These are phyloP conservation scores for Hygrophoropsis aurantiaca DNA, from an alignment of 768 basidiomycete species.

Conservation along the genomic window DNA sequence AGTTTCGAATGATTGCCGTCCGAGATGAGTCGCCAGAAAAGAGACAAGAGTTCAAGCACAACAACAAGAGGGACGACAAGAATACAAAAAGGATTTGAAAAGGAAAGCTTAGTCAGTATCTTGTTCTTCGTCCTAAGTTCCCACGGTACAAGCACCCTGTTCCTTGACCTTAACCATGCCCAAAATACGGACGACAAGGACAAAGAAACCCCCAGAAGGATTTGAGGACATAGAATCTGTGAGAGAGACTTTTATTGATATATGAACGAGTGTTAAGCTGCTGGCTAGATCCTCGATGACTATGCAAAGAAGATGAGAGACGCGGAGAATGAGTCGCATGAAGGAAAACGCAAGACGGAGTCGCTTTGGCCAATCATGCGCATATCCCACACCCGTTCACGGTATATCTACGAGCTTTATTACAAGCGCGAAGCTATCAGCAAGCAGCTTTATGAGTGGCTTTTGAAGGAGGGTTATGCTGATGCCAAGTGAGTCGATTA, in stretches of 20 bases:
- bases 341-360: conserved; percentile 94
- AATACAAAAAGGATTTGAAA: conserved; percentile 7
- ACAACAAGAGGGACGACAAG: background rate
- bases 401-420: conserved; percentile 97
- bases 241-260: conserved; percentile 21
- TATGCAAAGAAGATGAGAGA: conserved; percentile 99
- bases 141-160: conserved; percentile 11
- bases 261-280: conserved; percentile 1
- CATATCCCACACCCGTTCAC: conserved; percentile 92
- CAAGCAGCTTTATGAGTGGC: conserved; percentile 93
- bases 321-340: conserved; percentile 97
- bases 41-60: background rate
- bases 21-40: background rate
- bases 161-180: conserved; percentile 61
- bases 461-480: conserved; percentile 95
- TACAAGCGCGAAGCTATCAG: conserved; percentile 97
- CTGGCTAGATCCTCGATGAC: conserved; percentile 84
- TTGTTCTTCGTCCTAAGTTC: conserved; percentile 9
- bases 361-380: conserved; percentile 98
- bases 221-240: conserved; percentile 91
- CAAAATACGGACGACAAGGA: conserved; percentile 88
- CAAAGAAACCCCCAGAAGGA: conserved; percentile 93
- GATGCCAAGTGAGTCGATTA: conserved; percentile 79
- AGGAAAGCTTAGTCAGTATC: conserved; percentile 12
- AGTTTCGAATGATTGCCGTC: no score